A percentile compares a stretch with the other conserved stretches of the same genome.
These are phyloP conservation scores for Grosmannia penicillata DNA, from an alignment of 2,329 filamentous ascomycete genomes.

Conservation along the genomic window DNA sequence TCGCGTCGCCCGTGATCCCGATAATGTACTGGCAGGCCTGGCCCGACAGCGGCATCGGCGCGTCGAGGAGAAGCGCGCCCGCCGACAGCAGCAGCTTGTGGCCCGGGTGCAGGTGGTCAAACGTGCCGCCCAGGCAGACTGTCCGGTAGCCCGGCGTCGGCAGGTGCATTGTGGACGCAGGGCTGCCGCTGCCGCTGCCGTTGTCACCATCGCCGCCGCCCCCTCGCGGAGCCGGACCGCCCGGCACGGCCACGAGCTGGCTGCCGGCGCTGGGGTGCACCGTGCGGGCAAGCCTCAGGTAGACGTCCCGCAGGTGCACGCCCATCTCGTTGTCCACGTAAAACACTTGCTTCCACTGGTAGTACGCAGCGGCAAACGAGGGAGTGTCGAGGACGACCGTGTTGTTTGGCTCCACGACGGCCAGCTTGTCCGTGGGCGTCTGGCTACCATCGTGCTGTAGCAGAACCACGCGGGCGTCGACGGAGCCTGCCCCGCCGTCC, in stretches of 20 bases:
- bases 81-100: conserved; percentile 96
- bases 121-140: conserved; percentile 81
- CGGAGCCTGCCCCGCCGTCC: conserved; percentile 44
- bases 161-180: neutral
- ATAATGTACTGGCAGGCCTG: conserved; percentile 50
- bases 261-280: conserved; percentile 31
- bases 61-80: conserved; percentile 55
- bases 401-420: conserved; percentile 25
- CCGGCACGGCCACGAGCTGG: conserved; percentile 35
- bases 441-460: conserved; percentile 41
- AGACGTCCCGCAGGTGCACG: conserved; percentile 37
- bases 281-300: conserved; percentile 30
- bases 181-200: conserved; percentile 6
- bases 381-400: conserved; percentile 25
- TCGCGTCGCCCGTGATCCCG: conserved; percentile 76
- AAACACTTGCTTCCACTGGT: conserved; percentile 52
- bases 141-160: conserved; percentile 25
- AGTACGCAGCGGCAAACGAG: conserved; percentile 28
- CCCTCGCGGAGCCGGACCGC: conserved; percentile 22
- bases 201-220: neutral
- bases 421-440: conserved; percentile 22
- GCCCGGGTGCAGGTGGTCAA: conserved; percentile 88
- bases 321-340: conserved; percentile 51
- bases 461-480: conserved; percentile 64
- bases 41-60: conserved; percentile 23